Evolutionary conservation across 2,329 filamentous ascomycete species (phyloP), one percentile per base, ranked within the genome.

Genomic region (Fusarium sp.): DNA sequence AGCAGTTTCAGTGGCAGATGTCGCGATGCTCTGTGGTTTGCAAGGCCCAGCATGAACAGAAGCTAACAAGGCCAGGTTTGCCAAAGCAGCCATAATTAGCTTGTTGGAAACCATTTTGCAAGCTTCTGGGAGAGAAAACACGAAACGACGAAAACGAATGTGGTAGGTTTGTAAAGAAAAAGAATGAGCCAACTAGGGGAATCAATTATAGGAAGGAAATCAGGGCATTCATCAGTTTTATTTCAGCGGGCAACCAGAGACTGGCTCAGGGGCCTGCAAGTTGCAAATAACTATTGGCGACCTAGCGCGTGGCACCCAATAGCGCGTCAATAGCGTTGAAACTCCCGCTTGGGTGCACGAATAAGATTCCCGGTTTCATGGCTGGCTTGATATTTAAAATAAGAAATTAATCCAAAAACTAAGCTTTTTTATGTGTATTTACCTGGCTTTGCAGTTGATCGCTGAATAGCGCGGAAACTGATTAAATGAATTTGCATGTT

Each of bases 171-270:
- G 7, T 3, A n/a, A 13, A 24, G n/a, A n/a, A n/a, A n/a, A n/a
- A n/a, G n/a, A 18, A 12, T 16, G 24, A 26, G 11, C 1, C 7
- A 51, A 35, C n/a, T n/a, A 14, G 8, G 6, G 2, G 9, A 22
- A 20, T 26, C 9, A 9, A 35, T 0, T 22, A 51, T 1, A 22
- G 1, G 7, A 15, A 3, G 6, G 1, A 38, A 26, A 39, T 2
- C 5, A 6, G 35, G 20, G 4, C 24, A 10, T 14, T 14, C 3
- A 5, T 13, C 9, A 16, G 24, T 28, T 53, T 26, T 28, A 26
- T 28, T 26, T 4, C 5, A 36, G 9, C 2, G 8, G 0, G 35
- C n/a, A 0, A 16, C n/a, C 6, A 6, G 4, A 16, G 2, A 6
- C 9, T 9, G 10, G 13, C 18, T 24, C 18, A 36, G 48, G 31